Evolutionary conservation across 352 stramenopile genomes (phyloP).

Genomic region (Phytophthora syringae): DNA sequence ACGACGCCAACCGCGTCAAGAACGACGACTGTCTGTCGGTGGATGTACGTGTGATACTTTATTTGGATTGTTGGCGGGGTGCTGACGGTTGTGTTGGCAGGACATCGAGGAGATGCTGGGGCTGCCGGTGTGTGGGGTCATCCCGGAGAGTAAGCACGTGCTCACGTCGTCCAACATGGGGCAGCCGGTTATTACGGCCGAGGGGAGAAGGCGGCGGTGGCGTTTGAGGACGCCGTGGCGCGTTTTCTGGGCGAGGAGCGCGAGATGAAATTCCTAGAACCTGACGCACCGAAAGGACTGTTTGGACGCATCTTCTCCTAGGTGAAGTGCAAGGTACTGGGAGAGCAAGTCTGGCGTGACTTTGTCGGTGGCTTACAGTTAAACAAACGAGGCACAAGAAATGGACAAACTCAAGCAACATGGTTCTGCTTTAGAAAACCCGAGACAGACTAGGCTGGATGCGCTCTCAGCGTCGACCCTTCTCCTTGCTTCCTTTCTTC

Average conservation of each 20-base stretch:
- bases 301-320: slow-evolving; percentile 76
- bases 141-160: slow-evolving; percentile 91
- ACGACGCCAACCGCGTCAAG: slow-evolving; percentile 90
- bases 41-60: slow-evolving; percentile 30
- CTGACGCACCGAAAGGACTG: slow-evolving; percentile 82
- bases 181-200: slow-evolving; percentile 88
- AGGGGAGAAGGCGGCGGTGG: slow-evolving; percentile 74
- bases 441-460: slow-evolving; percentile 19
- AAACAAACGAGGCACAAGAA: slow-evolving; percentile 9
- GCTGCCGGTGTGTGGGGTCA: slow-evolving; percentile 89
- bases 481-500: slow-evolving; percentile 81
- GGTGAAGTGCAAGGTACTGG: neutral
- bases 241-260: slow-evolving; percentile 90
- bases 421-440: slow-evolving; percentile 18
- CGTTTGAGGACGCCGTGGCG: slow-evolving; percentile 91
- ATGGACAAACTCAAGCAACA: slow-evolving; percentile 27
- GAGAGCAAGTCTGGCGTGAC: neutral
- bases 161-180: slow-evolving; percentile 94
- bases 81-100: slow-evolving; percentile 19
- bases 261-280: slow-evolving; percentile 88
- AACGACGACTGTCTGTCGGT: slow-evolving; percentile 91
- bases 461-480: slow-evolving; percentile 58
- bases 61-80: neutral
- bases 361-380: neutral
- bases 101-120: slow-evolving; percentile 95